A percentile compares a stretch with the other conserved stretches of the same genome.
phyloP scores from a whole-genome alignment of 2,329 filamentous ascomycete species.

The Xylariaceae sp. region DNA sequence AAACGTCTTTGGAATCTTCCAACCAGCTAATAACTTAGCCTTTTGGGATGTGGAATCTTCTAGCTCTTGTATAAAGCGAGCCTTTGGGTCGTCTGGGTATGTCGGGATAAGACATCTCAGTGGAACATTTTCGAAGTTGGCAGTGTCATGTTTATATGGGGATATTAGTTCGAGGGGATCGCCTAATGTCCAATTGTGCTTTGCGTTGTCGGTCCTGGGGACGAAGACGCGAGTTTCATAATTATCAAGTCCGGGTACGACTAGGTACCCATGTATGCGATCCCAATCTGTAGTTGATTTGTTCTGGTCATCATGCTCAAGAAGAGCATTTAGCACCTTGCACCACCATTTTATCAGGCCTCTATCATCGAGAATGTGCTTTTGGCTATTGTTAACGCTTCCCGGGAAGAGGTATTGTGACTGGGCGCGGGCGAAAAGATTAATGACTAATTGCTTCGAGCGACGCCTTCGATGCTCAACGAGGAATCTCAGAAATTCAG shows the following conservation, averaged over 20 bases:
- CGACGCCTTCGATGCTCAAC: constrained; percentile 61
- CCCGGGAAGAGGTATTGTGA: constrained; percentile 93
- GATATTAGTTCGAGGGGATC: constrained; percentile 65
- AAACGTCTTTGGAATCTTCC: constrained; percentile 77
- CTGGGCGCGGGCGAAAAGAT: constrained; percentile 87
- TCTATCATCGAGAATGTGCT: constrained; percentile 89
- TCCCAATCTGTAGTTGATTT: constrained; percentile 39
- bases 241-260: constrained; percentile 82
- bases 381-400: constrained; percentile 76
- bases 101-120: constrained; percentile 81
- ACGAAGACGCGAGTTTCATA: constrained; percentile 77
- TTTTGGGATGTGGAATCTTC: constrained; percentile 64
- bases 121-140: constrained; percentile 52
- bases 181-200: constrained; percentile 63
- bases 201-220: constrained; percentile 50
- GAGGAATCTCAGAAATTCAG: constrained; percentile 72
- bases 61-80: constrained; percentile 80
- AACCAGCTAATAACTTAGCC: constrained; percentile 59
- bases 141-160: constrained; percentile 52
- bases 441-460: constrained; percentile 69
- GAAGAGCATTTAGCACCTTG: constrained; percentile 72
- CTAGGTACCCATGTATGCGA: constrained; percentile 68
- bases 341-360: constrained; percentile 97
- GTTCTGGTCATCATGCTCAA: constrained; percentile 44
- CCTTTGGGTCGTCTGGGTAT: constrained; percentile 94